phyloP scores from a whole-genome alignment of 345 rosid species.

The Gossypium arboreum region DNA sequence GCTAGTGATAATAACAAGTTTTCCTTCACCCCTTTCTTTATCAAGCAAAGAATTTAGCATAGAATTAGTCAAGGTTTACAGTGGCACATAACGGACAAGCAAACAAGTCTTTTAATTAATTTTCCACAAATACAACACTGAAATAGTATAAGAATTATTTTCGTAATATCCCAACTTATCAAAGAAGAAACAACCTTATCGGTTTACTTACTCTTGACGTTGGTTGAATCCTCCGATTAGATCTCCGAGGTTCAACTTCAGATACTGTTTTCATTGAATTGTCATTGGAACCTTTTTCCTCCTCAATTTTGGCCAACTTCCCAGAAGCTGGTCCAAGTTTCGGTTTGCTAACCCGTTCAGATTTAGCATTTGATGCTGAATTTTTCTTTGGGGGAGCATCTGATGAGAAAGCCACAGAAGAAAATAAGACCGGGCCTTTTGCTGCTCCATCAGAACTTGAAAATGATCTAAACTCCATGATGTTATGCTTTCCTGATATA shows the following conservation, averaged over 20 bases:
- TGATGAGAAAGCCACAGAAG: conserved; percentile 40
- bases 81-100: not conserved
- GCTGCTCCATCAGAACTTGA: conserved; percentile 42
- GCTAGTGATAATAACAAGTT: not conserved
- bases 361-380: conserved; percentile 31
- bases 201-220: conserved; percentile 77
- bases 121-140: no score
- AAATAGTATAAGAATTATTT: not conserved
- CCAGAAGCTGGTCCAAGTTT: conserved; percentile 45
- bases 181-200: not conserved
- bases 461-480: conserved; percentile 32
- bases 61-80: not conserved
- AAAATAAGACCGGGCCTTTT: conserved; percentile 45
- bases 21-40: not conserved
- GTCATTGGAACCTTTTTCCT: conserved; percentile 33
- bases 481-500: conserved; percentile 36
- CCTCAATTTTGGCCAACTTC: conserved; percentile 48
- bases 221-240: conserved; percentile 88
- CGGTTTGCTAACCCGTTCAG: conserved; percentile 34
- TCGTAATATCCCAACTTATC: not conserved
- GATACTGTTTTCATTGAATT: conserved; percentile 34
- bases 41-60: not conserved
- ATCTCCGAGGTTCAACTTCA: conserved; percentile 83
- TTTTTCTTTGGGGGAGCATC: conserved; percentile 36
- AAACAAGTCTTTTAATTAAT: no score